These are phyloP conservation scores for Maudiozyma humilis DNA, from an alignment of 1,139 yeast species.

Conservation along the genomic window DNA sequence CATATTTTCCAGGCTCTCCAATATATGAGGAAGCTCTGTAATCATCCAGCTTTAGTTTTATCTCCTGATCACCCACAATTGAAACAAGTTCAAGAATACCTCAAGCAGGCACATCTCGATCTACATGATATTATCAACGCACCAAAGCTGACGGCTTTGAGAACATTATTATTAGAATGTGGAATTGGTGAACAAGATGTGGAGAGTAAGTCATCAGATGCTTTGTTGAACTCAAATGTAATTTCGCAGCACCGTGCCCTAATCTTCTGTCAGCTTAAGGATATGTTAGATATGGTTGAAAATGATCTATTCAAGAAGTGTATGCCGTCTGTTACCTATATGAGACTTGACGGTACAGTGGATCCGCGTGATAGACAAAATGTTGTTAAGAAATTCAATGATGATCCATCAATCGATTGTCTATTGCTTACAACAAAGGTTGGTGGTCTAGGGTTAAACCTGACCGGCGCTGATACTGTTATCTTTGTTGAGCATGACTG, in stretches of 20 bases:
- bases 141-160: constrained; percentile 80
- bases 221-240: constrained; percentile 52
- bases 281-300: constrained; percentile 96
- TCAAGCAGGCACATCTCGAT: constrained; percentile 51
- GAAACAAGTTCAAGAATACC: constrained; percentile 50
- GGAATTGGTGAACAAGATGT: constrained; percentile 73
- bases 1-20: constrained; percentile 97
- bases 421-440: constrained; percentile 89
- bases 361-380: constrained; percentile 90
- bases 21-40: constrained; percentile 93
- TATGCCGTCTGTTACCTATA: constrained; percentile 86
- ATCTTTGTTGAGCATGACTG: constrained; percentile 98
- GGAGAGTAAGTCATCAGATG: constrained; percentile 34
- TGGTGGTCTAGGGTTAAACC: constrained; percentile 93
- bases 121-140: constrained; percentile 74
- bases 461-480: constrained; percentile 98
- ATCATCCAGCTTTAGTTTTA: constrained; percentile 91
- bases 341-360: constrained; percentile 92
- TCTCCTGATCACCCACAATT: constrained; percentile 81
- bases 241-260: constrained; percentile 94
- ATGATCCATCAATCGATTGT: constrained; percentile 95
- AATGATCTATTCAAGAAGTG: constrained; percentile 72
- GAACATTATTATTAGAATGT: constrained; percentile 78
- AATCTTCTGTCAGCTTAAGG: constrained; percentile 92
- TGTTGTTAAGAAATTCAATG: constrained; percentile 85